Conservation (phyloP, 306 rosid genomes). For the Quercus glauca region DNA sequence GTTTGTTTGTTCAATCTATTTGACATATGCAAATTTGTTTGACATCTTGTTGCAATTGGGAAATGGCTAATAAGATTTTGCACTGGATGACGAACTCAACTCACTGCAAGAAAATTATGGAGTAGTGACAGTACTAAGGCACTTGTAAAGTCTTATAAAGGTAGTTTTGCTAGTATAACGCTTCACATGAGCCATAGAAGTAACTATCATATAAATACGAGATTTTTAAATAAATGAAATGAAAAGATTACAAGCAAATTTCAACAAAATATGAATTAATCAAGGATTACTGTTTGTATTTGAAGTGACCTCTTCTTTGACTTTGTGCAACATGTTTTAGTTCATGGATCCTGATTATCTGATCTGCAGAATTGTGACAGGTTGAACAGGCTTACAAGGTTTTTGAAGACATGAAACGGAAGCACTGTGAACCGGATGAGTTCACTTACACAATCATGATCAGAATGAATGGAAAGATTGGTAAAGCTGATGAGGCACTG, state of each 20-base stretch:
- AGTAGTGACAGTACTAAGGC: no score
- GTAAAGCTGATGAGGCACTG: constrained; percentile 54
- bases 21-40: neutral
- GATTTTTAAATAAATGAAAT: neutral
- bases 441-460: constrained; percentile 88
- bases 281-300: neutral
- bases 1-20: neutral
- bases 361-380: constrained; percentile 52
- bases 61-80: neutral
- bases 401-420: constrained; percentile 81
- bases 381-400: constrained; percentile 66
- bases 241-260: neutral
- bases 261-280: neutral
- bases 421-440: constrained; percentile 79
- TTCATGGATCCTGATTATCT: constrained; percentile 28
- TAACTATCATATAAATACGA: neutral
- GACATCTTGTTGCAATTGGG: neutral
- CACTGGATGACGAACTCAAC: neutral
- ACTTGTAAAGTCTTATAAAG: no score
- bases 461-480: constrained; percentile 73
- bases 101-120: no score
- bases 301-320: neutral
- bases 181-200: neutral
- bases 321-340: neutral
- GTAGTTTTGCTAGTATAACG: neutral